Conservation (phyloP, 371 early-diverging fungal genomes). For the Mortierella sp. region DNA sequence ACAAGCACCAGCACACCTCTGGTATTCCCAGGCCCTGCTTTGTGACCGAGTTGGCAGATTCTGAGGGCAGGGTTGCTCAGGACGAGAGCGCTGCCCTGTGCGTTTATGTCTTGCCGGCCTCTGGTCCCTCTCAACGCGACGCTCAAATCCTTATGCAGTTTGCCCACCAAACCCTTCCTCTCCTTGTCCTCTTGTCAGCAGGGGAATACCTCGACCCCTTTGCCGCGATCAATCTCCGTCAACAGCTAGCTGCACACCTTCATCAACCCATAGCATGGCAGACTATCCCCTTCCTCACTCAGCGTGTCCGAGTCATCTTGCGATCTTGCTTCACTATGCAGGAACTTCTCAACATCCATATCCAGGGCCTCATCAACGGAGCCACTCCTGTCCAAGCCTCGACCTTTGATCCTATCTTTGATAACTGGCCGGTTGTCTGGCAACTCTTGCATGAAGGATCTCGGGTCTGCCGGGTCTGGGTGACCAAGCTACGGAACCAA, state of each 20-base stretch:
- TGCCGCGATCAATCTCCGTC: slow-evolving; percentile 3
- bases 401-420: neutral
- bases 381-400: neutral
- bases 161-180: neutral
- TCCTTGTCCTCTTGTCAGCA: neutral
- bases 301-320: neutral
- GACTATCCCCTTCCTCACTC: neutral
- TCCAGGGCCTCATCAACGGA: slow-evolving; percentile 4
- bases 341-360: slow-evolving; percentile 5
- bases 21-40: neutral
- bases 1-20: neutral
- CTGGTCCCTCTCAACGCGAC: neutral
- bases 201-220: neutral
- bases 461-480: neutral
- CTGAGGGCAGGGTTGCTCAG: neutral
- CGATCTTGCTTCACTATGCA: slow-evolving; percentile 12
- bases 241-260: neutral
- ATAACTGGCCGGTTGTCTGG: neutral
- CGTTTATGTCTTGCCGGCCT: neutral
- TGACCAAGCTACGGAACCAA: neutral
- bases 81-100: neutral
- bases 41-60: neutral
- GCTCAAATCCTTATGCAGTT: neutral
- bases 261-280: neutral
- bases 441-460: neutral